Conservation (phyloP, 1,284 basidiomycete genomes). For the Meripilus lineatus region DNA sequence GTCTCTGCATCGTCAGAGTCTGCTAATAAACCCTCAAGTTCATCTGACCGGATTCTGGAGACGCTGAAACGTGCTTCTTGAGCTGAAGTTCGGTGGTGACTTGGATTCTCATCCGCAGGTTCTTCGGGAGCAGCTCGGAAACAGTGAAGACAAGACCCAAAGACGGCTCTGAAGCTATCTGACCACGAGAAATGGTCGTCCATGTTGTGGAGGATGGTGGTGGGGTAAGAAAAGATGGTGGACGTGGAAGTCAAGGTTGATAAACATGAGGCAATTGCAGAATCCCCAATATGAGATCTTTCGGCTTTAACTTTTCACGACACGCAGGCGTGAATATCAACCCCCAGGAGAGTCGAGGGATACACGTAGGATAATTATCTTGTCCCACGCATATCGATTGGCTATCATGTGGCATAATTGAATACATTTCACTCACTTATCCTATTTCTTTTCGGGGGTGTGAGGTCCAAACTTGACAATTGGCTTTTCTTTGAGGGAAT, state of each 20-base stretch:
- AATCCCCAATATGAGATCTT: too few relatives aligned
- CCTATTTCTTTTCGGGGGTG: too few relatives aligned
- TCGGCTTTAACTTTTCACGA: too few relatives aligned
- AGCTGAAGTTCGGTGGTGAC: constrained; percentile 16
- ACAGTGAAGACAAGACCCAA: constrained; percentile 57
- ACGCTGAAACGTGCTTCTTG: constrained; percentile 30
- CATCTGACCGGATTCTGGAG: constrained; percentile 43
- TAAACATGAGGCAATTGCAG: not conserved
- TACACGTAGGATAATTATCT: too few relatives aligned
- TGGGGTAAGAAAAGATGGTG: not conserved
- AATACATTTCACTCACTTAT: too few relatives aligned
- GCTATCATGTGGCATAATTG: too few relatives aligned
- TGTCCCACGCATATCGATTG: too few relatives aligned
- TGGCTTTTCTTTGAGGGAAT: too few relatives aligned
- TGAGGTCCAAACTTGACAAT: too few relatives aligned
- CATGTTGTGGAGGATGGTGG: not conserved
- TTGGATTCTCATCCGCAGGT: constrained; percentile 21
- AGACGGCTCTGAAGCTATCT: constrained; percentile 50
- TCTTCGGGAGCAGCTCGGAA: constrained; percentile 31
- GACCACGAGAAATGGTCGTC: constrained; percentile 55
- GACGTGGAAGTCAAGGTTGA: not conserved
- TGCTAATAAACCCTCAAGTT: constrained; percentile 55
- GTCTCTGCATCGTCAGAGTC: constrained; percentile 51
- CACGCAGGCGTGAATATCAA: too few relatives aligned
- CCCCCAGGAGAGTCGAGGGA: too few relatives aligned